Percentiles rank a stretch among this genome's conserved stretches.
Evolutionary conservation across 2,329 filamentous ascomycete species (phyloP).

Genomic region (Malbranchea zuffiana): DNA sequence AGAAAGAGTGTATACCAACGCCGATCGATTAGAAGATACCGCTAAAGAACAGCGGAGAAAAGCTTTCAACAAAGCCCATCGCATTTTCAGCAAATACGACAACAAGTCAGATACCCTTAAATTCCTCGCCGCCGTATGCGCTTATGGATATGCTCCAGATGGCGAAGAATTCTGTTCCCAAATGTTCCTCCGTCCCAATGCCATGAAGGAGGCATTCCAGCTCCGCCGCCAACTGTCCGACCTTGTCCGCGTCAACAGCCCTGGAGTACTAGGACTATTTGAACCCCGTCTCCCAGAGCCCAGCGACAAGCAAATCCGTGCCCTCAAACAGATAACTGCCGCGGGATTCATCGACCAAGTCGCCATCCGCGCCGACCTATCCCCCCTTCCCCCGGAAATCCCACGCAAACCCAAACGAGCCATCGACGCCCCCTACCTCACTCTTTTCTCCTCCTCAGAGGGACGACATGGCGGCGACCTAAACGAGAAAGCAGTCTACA

Average conservation of each 20-base stretch:
- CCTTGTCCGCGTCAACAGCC: slow-evolving; percentile 65
- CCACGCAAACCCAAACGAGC: slow-evolving; percentile 65
- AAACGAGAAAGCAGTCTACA: slow-evolving; percentile 61
- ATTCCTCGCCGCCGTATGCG: slow-evolving; percentile 74
- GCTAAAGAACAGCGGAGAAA: slow-evolving; percentile 54
- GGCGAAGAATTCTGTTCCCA: slow-evolving; percentile 63
- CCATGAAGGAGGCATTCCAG: slow-evolving; percentile 73
- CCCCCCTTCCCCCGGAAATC: slow-evolving; percentile 58
- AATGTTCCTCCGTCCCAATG: slow-evolving; percentile 80
- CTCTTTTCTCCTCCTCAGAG: slow-evolving; percentile 59
- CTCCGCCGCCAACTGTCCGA: slow-evolving; percentile 73
- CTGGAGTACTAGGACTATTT: slow-evolving; percentile 34
- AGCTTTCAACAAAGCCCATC: slow-evolving; percentile 60
- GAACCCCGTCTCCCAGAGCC: slow-evolving; percentile 45
- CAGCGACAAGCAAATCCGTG: slow-evolving; percentile 59
- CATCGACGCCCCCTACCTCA: slow-evolving; percentile 84
- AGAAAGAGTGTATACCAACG: slow-evolving; percentile 44
- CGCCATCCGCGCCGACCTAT: slow-evolving; percentile 80
- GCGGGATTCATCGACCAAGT: slow-evolving; percentile 91
- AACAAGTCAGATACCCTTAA: slow-evolving; percentile 81
- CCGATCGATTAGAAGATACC: slow-evolving; percentile 61
- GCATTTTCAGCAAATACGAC: slow-evolving; percentile 69
- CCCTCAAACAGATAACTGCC: slow-evolving; percentile 82
- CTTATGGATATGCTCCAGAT: slow-evolving; percentile 63
- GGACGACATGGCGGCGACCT: slow-evolving; percentile 31